Evolutionary conservation across 768 basidiomycete species (phyloP).

Genomic region (Porpolomopsis calyptriformis): DNA sequence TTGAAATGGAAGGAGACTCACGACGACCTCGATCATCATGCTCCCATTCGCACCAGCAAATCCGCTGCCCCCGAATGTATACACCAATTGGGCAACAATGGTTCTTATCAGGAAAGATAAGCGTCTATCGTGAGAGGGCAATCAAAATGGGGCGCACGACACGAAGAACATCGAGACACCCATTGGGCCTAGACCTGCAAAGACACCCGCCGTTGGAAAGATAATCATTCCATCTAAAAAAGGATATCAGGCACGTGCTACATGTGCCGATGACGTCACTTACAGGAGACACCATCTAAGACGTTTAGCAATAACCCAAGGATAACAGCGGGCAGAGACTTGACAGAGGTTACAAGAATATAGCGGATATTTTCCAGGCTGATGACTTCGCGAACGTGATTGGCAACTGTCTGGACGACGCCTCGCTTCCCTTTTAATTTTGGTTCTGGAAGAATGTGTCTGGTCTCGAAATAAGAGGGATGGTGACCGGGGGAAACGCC

Average conservation of each 20-base stretch:
- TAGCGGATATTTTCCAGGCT: slow-evolving; percentile 8
- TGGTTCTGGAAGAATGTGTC: background rate
- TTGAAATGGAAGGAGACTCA: slow-evolving; percentile 27
- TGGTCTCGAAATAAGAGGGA: background rate
- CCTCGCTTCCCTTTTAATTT: background rate
- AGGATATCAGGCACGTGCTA: background rate
- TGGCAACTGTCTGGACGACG: background rate
- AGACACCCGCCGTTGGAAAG: slow-evolving; percentile 77
- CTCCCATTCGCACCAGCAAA: slow-evolving; percentile 88
- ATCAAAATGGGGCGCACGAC: slow-evolving; percentile 34
- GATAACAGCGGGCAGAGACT: slow-evolving; percentile 70
- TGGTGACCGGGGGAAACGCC: background rate
- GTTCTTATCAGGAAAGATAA: slow-evolving; percentile 31
- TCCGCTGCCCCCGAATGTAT: slow-evolving; percentile 76
- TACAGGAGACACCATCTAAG: slow-evolving; percentile 87
- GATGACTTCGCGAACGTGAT: background rate
- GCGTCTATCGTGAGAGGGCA: background rate
- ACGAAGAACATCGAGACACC: slow-evolving; percentile 97
- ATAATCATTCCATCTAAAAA: slow-evolving; percentile 87
- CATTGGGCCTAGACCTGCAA: slow-evolving; percentile 69
- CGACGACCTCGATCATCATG: slow-evolving; percentile 99
- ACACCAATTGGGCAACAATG: slow-evolving; percentile 72
- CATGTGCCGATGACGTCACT: slow-evolving; percentile 20
- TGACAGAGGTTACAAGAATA: slow-evolving; percentile 21
- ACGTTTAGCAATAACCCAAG: slow-evolving; percentile 82